Evolutionary conservation across 495 filamentous ascomycete genomes (phyloP).

Genomic region (Podospora appendiculata): DNA sequence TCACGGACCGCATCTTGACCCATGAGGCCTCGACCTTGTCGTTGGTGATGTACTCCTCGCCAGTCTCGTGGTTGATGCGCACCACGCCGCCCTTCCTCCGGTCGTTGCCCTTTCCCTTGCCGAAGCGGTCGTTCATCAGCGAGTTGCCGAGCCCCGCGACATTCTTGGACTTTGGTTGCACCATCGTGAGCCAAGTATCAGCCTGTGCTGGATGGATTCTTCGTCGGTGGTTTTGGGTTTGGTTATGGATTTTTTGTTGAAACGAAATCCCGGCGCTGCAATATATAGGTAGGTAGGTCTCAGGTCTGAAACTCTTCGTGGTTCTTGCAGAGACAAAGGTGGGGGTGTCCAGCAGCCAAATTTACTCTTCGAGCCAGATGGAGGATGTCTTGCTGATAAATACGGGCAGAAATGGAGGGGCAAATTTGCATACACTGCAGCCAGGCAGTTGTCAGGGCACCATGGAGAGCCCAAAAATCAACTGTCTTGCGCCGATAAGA

Average conservation of each 20-base stretch:
- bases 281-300: too few species aligned
- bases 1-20: slow-evolving; percentile 98
- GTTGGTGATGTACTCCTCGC: slow-evolving; percentile 64
- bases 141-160: slow-evolving; percentile 74
- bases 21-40: slow-evolving; percentile 68
- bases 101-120: slow-evolving; percentile 74
- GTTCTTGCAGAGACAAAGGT: background rate
- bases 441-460: too few species aligned
- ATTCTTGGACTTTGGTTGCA: slow-evolving; percentile 91
- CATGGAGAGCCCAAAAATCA: background rate
- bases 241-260: too few species aligned
- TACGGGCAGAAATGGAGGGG: slow-evolving; percentile 26
- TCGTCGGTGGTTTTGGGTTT: background rate
- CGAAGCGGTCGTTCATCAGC: slow-evolving; percentile 91
- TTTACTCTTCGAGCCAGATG: background rate
- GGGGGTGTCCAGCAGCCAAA: too few species aligned
- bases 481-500: slow-evolving; percentile 18
- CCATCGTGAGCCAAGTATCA: slow-evolving; percentile 69
- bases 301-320: too few species aligned
- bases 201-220: background rate
- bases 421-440: slow-evolving; percentile 21
- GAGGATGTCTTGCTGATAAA: slow-evolving; percentile 33
- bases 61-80: slow-evolving; percentile 52
- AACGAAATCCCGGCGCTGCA: too few species aligned
- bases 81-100: slow-evolving; percentile 51